Evolutionary conservation across 148 eudicot genomes (phyloP).

Genomic region (Fagopyrum tataricum): DNA sequence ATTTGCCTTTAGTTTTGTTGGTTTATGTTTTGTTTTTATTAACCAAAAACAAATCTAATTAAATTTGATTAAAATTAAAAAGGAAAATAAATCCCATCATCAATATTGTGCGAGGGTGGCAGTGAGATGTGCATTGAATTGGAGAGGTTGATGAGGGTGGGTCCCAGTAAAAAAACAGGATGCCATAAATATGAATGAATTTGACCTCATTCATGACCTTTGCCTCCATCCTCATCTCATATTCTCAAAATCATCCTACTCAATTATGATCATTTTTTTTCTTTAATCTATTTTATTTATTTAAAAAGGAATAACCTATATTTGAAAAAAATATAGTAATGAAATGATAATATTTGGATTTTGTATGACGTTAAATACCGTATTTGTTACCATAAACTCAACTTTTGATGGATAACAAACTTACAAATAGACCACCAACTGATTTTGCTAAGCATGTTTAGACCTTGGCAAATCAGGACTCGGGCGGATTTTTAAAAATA

Average conservation of each 20-base stretch:
- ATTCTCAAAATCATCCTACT: not conserved
- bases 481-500: too few relatives aligned
- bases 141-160: not conserved
- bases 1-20: not conserved
- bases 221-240: not conserved
- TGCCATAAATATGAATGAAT: not conserved
- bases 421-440: not conserved
- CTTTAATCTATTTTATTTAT: not conserved
- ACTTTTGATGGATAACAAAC: not conserved
- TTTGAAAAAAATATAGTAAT: not conserved
- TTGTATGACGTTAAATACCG: not conserved
- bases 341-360: not conserved
- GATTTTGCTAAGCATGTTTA: too few relatives aligned
- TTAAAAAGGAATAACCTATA: not conserved
- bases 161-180: not conserved
- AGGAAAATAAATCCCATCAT: not conserved
- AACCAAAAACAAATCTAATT: not conserved
- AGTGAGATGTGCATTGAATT: conserved; percentile 5
- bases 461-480: too few relatives aligned
- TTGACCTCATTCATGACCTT: not conserved
- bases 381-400: too few relatives aligned
- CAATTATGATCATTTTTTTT: not conserved
- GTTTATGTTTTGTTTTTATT: not conserved
- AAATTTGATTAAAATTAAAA: not conserved
- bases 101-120: conserved; percentile 6